Conservation (phyloP, 768 basidiomycete species). For the Hebeloma cylindrosporum region DNA sequence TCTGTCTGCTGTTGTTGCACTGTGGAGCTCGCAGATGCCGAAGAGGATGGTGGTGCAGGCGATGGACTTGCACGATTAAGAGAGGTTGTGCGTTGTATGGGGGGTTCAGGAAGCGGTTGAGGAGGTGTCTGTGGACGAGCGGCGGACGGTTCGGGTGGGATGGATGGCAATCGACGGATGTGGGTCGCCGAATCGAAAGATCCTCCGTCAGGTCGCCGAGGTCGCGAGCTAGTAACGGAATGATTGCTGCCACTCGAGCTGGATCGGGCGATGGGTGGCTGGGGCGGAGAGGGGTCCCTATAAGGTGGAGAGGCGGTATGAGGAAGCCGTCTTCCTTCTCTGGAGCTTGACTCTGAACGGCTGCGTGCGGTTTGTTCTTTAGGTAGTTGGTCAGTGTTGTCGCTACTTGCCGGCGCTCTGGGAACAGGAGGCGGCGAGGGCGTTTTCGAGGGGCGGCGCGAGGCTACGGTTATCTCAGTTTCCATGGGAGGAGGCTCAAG, state of each 20-base stretch:
- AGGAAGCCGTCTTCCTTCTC: conserved; percentile 16
- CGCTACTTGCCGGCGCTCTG: conserved; percentile 1
- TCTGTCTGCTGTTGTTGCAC: conserved; percentile 1
- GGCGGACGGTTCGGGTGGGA: conserved; percentile 19
- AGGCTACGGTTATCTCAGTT: neutral
- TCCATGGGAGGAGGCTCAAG: conserved; percentile 12
- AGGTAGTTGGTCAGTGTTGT: neutral
- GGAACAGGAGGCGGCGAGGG: conserved; percentile 3
- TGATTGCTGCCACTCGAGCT: conserved; percentile 7
- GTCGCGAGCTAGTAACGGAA: conserved; percentile 6
- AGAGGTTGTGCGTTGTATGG: conserved; percentile 1
- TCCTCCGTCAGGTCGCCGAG: neutral
- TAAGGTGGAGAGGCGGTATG: conserved; percentile 20
- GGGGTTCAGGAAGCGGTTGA: conserved; percentile 4
- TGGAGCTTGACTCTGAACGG: neutral
- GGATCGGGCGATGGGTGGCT: conserved; percentile 12
- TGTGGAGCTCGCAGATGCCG: neutral
- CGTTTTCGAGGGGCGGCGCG: conserved; percentile 2
- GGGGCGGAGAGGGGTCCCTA: conserved; percentile 14
- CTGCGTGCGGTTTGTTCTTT: neutral
- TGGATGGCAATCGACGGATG: conserved; percentile 22
- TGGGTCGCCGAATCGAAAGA: neutral
- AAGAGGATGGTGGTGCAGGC: conserved; percentile 1
- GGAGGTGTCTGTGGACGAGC: conserved; percentile 14
- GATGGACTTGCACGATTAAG: neutral